A percentile compares a stretch with the other conserved stretches of the same genome.
These are phyloP conservation scores for Spirogloea muscicola DNA, from an alignment of 139 green algal species.

Conservation along the genomic window DNA sequence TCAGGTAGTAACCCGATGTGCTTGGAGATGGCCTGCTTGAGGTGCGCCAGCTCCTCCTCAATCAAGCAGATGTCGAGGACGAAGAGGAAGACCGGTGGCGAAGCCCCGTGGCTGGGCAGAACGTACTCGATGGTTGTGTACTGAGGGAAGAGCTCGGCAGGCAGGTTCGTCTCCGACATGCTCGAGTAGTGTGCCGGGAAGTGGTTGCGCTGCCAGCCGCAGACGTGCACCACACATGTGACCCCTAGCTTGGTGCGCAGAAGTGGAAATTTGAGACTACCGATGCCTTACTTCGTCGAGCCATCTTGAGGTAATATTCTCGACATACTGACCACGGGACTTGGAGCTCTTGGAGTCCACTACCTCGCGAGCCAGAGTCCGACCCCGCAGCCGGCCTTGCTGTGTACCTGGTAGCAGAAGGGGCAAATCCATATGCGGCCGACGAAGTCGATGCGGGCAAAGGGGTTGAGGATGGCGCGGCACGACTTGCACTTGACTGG, in stretches of 20 bases:
- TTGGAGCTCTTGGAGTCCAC: no score
- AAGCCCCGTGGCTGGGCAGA: constrained; percentile 49
- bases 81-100: constrained; percentile 83
- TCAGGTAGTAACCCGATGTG: constrained; percentile 52
- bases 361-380: no score
- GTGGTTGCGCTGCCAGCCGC: constrained; percentile 72
- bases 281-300: no score
- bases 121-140: constrained; percentile 97
- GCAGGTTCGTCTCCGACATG: constrained; percentile 78
- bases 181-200: constrained; percentile 92
- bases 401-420: constrained; percentile 78
- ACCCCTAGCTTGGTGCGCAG: no score
- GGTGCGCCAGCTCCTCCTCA: constrained; percentile 60
- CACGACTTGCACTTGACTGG: constrained; percentile 92
- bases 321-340: no score
- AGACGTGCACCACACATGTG: no score
- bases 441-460: constrained; percentile 82
- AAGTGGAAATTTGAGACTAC: no score
- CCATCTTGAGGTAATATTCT: no score
- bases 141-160: constrained; percentile 92
- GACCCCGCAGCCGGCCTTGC: no score
- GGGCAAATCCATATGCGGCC: constrained; percentile 93
- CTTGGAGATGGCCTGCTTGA: constrained; percentile 59
- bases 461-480: constrained; percentile 87
- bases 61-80: constrained; percentile 87